Evolutionary conservation across 768 basidiomycete genomes (phyloP).

Genomic region (Clavulina sp.): DNA sequence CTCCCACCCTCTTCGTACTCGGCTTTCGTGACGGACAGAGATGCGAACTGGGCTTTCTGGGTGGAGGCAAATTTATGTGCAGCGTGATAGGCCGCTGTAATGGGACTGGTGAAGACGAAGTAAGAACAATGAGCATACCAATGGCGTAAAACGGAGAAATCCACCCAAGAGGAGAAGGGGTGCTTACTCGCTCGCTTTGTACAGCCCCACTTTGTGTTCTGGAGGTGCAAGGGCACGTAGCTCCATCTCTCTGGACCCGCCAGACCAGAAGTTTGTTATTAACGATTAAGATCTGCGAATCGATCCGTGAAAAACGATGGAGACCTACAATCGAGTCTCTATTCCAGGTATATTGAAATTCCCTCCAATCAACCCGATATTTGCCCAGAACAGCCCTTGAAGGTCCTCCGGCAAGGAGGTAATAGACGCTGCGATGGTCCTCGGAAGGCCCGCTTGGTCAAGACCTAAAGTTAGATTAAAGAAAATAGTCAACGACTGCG

Average conservation of each 20-base stretch:
- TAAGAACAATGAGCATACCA: neutral
- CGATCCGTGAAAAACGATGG: neutral
- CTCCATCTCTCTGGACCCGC: constrained; percentile 40
- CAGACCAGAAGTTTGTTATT: constrained; percentile 10
- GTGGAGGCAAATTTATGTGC: constrained; percentile 40
- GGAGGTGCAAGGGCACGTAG: constrained; percentile 66
- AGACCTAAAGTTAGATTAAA: constrained; percentile 31
- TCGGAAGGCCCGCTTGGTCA: constrained; percentile 62
- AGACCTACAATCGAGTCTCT: constrained; percentile 50
- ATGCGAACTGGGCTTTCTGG: constrained; percentile 32
- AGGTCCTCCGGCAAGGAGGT: constrained; percentile 57
- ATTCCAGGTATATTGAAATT: constrained; percentile 62
- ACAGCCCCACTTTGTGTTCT: constrained; percentile 57
- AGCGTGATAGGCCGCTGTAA: constrained; percentile 45
- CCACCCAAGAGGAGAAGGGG: constrained; percentile 7
- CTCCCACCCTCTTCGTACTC: constrained; percentile 80
- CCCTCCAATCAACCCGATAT: constrained; percentile 82
- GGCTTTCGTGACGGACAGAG: constrained; percentile 46
- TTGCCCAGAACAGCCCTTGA: constrained; percentile 89
- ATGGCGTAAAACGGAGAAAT: too few relatives aligned
- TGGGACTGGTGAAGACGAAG: constrained; percentile 27
- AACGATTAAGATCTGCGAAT: constrained; percentile 11
- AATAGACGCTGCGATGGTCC: constrained; percentile 61
- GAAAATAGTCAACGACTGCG: neutral
- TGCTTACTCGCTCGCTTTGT: constrained; percentile 48